Base-by-base conservation (phyloP, 768 basidiomycete species). In the Podaxis mareebaensis region DNA sequence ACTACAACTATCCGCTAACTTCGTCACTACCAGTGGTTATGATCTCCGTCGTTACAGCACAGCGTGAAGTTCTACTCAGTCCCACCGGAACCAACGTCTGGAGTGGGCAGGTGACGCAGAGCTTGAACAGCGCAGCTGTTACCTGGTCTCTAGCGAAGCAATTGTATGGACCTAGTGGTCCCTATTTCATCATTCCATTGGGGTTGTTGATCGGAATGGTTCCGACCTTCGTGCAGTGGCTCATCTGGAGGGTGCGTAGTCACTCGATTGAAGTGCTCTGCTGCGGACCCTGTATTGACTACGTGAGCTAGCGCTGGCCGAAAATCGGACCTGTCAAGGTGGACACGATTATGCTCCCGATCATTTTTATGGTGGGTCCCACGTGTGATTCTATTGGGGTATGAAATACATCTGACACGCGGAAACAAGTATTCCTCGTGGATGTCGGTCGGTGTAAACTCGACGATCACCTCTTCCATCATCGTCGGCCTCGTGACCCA, bases 91-190 rank as follows among this genome's bases (percentile, higher is more conserved):
- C 83, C 2, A 87, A 87, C 58, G 78, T 89, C 48, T 90, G 87
- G 86, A 80, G 80, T 64, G 85, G 85, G 0, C 83, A 86, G 68
- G 70, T 74, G 1, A 70, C 78, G 0, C 86, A 87, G 68, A 77
- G 74, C 60, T 67, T 84, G 65, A 87, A 88, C 71, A 86, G 83
- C 57, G 77, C 79, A 4, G 85, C 86, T 2, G 79, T 88, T 3
- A 87, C 87, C 4, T 89, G 86, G 87, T 85, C 86, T 2, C 76
- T 88, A 17, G 84, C 86, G 3, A 85, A 84, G 61, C 70, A 85
- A 46, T 71, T 88, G 3, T 88, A 87, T 66, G 80, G 84, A 0
- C 77, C 76, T 44, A 71, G 77, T 39, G 84, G 85, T 0, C 83
- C 81, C 7, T 88, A 88, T 68, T 80, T 84, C 67, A 77, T 85